Base-by-base conservation (phyloP, 352 stramenopile species). In the Phytophthora lateralis region DNA sequence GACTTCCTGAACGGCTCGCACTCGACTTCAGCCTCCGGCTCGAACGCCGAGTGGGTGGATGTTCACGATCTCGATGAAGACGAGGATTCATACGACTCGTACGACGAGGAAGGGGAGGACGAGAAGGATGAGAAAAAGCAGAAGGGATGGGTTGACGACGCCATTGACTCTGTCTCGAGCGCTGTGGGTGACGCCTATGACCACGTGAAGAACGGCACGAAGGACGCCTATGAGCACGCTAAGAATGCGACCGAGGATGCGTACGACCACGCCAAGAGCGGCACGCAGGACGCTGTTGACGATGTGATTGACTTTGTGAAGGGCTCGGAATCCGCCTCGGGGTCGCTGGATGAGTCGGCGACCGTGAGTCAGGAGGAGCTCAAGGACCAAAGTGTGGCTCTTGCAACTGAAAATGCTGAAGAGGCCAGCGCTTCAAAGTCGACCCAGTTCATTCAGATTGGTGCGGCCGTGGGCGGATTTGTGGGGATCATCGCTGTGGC, bases 401-500 rank as follows among this genome's bases (percentile, higher is more conserved):
- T 78, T 50, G 55, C 64, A 21, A 51, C 41, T n/a, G 47, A 67
- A 8, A 64, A 51, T 18, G 56, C 57, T 2, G 55, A 67, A 34
- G 55, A 65, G 45, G 48, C 46, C 14, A 63, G 43, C 17, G 52
- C 34, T 18, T 50, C 47, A 42, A 71, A 63, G 24, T 63, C 61
- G 6, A 69, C 17, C 17, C 39, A 66, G 26, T 76, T 69, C 41
- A 66, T 65, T 29, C 54, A 66, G 15, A 55, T 63, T 14, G 72
- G 68, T 20, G 57, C 46, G 15, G 56, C 34, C 21, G 42, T 67
- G 1, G 71, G 69, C 17, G 69, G 58, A 1, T 70, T 71, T 52
- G 69, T 76, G 12, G 72, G 68, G 46, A 37, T 73, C 5, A 24
- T 73, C 18, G 72, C 61, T 32, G 65, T 75, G 17, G 65, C 57